phyloP scores from a whole-genome alignment of 176 grass and related monocot genomes.

The Aegilops speltoides region DNA sequence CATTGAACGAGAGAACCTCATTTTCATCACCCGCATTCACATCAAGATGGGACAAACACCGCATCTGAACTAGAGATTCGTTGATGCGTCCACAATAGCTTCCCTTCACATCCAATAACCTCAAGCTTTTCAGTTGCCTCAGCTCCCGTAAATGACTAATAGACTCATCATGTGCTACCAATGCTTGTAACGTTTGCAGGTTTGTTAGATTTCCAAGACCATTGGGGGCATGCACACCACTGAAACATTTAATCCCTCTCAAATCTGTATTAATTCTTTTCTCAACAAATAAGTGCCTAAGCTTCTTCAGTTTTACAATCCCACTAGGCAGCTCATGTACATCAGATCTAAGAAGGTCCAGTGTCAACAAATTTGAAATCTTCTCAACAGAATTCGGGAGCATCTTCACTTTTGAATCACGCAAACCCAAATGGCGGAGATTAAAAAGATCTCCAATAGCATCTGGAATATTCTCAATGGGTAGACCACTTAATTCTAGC shows the following conservation, averaged over 20 bases:
- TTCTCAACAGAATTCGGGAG: too few relatives aligned
- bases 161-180: background rate
- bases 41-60: background rate
- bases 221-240: background rate
- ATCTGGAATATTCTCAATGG: too few relatives aligned
- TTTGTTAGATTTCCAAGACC: background rate
- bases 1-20: background rate
- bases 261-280: background rate
- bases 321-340: background rate
- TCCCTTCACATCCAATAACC: background rate
- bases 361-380: too few relatives aligned
- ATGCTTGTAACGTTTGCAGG: background rate
- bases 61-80: background rate
- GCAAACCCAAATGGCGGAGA: too few relatives aligned
- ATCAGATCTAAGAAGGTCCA: background rate
- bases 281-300: background rate
- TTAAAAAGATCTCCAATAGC: too few relatives aligned
- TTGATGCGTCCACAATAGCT: background rate
- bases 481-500: too few relatives aligned
- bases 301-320: background rate
- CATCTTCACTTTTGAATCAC: too few relatives aligned
- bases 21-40: background rate
- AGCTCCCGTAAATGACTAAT: background rate
- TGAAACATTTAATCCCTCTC: background rate
- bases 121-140: background rate